Evolutionary conservation across 2,329 filamentous ascomycete species (phyloP).

Genomic region (Aspergillus sp.): DNA sequence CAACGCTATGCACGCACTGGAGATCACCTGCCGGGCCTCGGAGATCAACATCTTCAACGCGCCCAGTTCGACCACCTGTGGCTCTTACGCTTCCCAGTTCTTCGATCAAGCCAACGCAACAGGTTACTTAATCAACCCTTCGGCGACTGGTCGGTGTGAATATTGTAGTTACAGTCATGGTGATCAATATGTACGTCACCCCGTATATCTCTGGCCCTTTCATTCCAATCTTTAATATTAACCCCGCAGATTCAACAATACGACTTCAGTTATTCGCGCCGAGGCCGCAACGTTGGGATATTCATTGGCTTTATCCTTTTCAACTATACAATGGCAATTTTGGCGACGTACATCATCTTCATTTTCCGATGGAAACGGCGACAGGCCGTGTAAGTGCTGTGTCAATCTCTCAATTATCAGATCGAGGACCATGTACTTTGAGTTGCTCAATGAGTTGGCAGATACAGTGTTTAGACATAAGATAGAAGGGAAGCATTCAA

Average conservation of each 20-base stretch:
- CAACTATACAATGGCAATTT: slow-evolving; percentile 64
- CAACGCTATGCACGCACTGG: slow-evolving; percentile 65
- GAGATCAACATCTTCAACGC: slow-evolving; percentile 4
- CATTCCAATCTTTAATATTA: neutral
- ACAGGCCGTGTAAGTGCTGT: too few relatives aligned
- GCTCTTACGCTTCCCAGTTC: slow-evolving; percentile 1
- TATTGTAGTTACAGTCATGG: slow-evolving; percentile 6
- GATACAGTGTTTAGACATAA: too few relatives aligned
- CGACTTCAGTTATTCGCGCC: neutral
- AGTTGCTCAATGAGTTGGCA: too few relatives aligned
- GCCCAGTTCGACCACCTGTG: neutral
- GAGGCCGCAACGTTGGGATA: slow-evolving; percentile 68
- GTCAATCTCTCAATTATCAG: too few relatives aligned
- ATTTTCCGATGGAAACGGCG: neutral
- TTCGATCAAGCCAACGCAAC: neutral
- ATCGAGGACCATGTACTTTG: too few relatives aligned
- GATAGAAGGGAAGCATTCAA: too few relatives aligned
- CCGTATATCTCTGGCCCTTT: slow-evolving; percentile 44
- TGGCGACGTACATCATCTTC: slow-evolving; percentile 25
- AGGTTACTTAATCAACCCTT: slow-evolving; percentile 1
- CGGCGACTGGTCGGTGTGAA: neutral
- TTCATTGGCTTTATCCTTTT: slow-evolving; percentile 70
- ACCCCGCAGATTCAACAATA: neutral
- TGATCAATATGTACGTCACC: slow-evolving; percentile 6
- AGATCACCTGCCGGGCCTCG: slow-evolving; percentile 55